These are phyloP conservation scores for Chaetoceros muelleri DNA, from an alignment of 108 stramenopile genomes.

Conservation along the genomic window DNA sequence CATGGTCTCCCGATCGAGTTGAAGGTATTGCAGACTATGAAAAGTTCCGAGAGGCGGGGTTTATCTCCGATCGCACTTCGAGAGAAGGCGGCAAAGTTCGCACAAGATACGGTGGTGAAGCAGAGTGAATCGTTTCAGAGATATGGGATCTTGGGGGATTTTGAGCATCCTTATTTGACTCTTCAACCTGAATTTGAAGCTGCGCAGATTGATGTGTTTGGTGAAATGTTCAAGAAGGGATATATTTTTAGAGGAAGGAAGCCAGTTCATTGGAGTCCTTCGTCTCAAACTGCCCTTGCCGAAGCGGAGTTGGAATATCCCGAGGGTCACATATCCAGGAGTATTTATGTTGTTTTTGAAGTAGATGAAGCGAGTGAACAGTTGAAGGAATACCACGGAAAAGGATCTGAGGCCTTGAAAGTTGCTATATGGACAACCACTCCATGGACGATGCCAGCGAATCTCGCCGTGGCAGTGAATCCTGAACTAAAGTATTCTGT, in stretches of 20 bases:
- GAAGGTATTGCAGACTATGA: conserved; percentile 93
- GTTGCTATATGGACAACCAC: conserved; percentile 92
- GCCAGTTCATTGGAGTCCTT: conserved; percentile 98
- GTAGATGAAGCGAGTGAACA: conserved; percentile 55
- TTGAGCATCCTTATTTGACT: conserved; percentile 94
- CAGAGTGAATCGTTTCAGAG: conserved; percentile 84
- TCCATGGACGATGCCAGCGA: conserved; percentile 90
- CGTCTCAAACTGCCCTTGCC: conserved; percentile 91
- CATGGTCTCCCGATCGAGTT: conserved; percentile 99
- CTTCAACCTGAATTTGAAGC: conserved; percentile 95
- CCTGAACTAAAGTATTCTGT: conserved; percentile 85
- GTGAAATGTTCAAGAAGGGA: conserved; percentile 91
- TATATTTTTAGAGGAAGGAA: conserved; percentile 94
- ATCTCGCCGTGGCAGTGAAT: conserved; percentile 92
- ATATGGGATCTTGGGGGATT: conserved; percentile 95
- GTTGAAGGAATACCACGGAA: conserved; percentile 32
- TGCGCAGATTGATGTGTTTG: conserved; percentile 92
- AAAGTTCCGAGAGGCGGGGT: conserved; percentile 66
- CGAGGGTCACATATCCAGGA: conserved; percentile 85
- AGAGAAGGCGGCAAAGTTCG: conserved; percentile 83
- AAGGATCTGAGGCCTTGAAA: conserved; percentile 41
- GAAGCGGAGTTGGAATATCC: conserved; percentile 99
- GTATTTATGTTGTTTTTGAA: conserved; percentile 87
- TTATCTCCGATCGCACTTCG: conserved; percentile 80
- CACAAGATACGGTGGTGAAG: conserved; percentile 82